These are phyloP conservation scores for Myxozyma melibiosi DNA, from an alignment of 805 yeast genomes.

Conservation along the genomic window DNA sequence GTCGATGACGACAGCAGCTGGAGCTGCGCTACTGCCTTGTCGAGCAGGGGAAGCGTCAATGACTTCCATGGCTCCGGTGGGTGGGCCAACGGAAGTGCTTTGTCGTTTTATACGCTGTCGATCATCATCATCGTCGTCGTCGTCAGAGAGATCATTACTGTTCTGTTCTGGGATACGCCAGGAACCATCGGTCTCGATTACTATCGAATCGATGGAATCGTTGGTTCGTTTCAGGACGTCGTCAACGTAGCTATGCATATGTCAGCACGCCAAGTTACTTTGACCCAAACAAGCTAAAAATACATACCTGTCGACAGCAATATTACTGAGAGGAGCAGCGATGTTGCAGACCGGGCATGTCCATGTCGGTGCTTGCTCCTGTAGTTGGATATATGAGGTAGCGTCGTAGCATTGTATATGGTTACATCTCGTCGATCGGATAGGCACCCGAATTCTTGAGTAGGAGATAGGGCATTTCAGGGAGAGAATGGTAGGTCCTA, in stretches of 20 bases:
- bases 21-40: not conserved
- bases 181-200: constrained; percentile 67
- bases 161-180: constrained; percentile 54
- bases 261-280: too few relatives aligned
- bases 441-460: constrained; percentile 69
- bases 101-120: not conserved
- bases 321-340: constrained; percentile 53
- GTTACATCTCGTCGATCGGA: constrained; percentile 66
- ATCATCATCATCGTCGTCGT: constrained; percentile 12
- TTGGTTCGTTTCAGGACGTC: constrained; percentile 60
- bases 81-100: not conserved
- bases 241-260: constrained; percentile 27
- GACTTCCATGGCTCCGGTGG: not conserved
- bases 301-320: constrained; percentile 76
- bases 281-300: not conserved
- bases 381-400: constrained; percentile 68
- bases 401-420: constrained; percentile 93
- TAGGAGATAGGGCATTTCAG: constrained; percentile 80
- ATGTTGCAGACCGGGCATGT: constrained; percentile 79
- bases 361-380: constrained; percentile 83
- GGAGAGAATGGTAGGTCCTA: constrained; percentile 65
- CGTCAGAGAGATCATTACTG: constrained; percentile 7
- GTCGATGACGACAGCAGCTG: constrained; percentile 27
- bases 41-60: constrained; percentile 11
- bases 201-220: constrained; percentile 64